These are phyloP conservation scores for Botrytis sinoallii DNA, from an alignment of 2,329 filamentous ascomycete species.

Conservation along the genomic window DNA sequence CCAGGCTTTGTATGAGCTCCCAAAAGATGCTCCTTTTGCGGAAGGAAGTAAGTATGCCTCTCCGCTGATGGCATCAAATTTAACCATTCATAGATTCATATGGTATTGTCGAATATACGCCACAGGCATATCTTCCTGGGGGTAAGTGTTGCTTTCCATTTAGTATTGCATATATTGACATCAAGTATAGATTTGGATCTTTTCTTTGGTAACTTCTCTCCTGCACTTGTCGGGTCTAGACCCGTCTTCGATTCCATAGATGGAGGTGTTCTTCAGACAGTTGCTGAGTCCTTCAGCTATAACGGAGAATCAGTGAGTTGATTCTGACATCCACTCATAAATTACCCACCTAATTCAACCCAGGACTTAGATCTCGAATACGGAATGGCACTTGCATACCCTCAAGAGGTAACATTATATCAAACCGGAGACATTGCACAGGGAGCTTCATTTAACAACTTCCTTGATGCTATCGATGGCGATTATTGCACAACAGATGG, in stretches of 20 bases:
- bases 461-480: slow-evolving; percentile 43
- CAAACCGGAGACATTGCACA: slow-evolving; percentile 37
- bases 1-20: slow-evolving; percentile 47
- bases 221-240: slow-evolving; percentile 43
- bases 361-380: slow-evolving; percentile 52
- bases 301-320: slow-evolving; percentile 46
- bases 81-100: slow-evolving; percentile 40
- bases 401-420: slow-evolving; percentile 45
- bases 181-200: slow-evolving; percentile 41
- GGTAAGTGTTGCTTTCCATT: slow-evolving; percentile 27
- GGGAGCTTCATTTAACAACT: slow-evolving; percentile 25
- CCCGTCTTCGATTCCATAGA: slow-evolving; percentile 48
- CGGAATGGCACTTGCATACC: slow-evolving; percentile 51
- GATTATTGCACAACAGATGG: slow-evolving; percentile 40
- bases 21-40: slow-evolving; percentile 38
- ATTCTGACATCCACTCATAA: not conserved
- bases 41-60: slow-evolving; percentile 19
- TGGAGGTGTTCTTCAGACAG: slow-evolving; percentile 45
- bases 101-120: slow-evolving; percentile 48
- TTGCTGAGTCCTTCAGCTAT: slow-evolving; percentile 38
- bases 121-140: slow-evolving; percentile 49
- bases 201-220: slow-evolving; percentile 47
- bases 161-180: not conserved
- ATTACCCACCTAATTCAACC: not conserved
- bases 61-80: not conserved